Evolutionary conservation across 1,284 basidiomycete genomes (phyloP).

Genomic region (Fereydounia khargensis): DNA sequence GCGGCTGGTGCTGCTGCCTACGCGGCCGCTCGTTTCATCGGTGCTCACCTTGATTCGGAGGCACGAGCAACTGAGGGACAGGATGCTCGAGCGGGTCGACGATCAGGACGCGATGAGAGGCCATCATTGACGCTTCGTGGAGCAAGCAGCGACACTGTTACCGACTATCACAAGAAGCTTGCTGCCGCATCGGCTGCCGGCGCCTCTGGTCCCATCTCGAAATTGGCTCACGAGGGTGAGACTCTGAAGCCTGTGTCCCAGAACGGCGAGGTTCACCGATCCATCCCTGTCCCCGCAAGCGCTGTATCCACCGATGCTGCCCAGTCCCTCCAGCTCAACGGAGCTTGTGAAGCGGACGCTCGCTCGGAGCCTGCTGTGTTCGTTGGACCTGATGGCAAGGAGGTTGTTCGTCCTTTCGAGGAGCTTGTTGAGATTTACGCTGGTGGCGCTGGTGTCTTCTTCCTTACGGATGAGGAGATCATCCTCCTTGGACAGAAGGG

Average conservation of each 20-base stretch:
- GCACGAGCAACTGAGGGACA: slow-evolving; percentile 25
- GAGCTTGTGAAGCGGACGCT: too few species aligned
- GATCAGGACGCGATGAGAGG: slow-evolving; percentile 15
- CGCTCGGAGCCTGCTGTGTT: slow-evolving; percentile 25
- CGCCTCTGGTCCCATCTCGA: slow-evolving; percentile 17
- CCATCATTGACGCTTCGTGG: slow-evolving; percentile 4
- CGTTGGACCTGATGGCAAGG: slow-evolving; percentile 31
- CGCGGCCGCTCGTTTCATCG: slow-evolving; percentile 54
- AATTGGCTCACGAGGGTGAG: slow-evolving; percentile 11
- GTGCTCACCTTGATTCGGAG: slow-evolving; percentile 48
- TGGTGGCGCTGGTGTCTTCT: slow-evolving; percentile 65
- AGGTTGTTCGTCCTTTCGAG: slow-evolving; percentile 62
- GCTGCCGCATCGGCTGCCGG: slow-evolving; percentile 22
- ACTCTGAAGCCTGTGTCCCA: slow-evolving; percentile 3
- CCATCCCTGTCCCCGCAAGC: slow-evolving; percentile 21
- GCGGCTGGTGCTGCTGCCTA: slow-evolving; percentile 54
- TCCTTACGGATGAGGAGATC: slow-evolving; percentile 88
- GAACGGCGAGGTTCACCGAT: background rate
- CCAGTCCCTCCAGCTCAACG: slow-evolving; percentile 14
- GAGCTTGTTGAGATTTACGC: slow-evolving; percentile 84
- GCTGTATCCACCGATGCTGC: slow-evolving; percentile 22
- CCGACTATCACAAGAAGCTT: slow-evolving; percentile 59
- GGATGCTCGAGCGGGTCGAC: slow-evolving; percentile 16
- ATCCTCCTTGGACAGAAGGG: slow-evolving; percentile 84
- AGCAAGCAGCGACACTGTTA: slow-evolving; percentile 19